Evolutionary conservation across 805 yeast genomes (phyloP), one percentile per base, ranked within the genome.

Genomic region (Metschnikowia proteae): DNA sequence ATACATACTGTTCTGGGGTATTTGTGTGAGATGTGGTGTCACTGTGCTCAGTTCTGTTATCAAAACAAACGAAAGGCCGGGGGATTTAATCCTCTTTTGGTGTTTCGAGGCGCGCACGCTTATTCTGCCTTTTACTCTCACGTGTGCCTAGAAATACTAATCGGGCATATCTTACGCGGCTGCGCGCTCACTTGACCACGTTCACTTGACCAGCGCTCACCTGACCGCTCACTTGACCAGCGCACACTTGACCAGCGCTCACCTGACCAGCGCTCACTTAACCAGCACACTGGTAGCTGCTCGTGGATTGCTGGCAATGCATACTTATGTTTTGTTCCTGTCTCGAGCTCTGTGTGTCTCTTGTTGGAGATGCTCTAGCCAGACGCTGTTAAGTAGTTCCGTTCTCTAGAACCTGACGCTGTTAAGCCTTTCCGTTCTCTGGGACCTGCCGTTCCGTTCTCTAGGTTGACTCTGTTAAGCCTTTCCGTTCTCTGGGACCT

Each of bases 21-120:
- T 31, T n/a, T 38, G 43, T 28, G 27, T 35, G 34, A 46, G 34
- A 26, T 29, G 42, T 10, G 37, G 25, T 39, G 45, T 38, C 30
- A 23, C 23, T 39, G 48, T 38, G 36, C 29, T 30, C 27, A 27
- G 31, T 47, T 38, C 48, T 46, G 48, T 46, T 47, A 38, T 53
- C 50, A 54, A 54, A 52, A 52, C 54, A 52, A 47, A 50, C 51
- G 54, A 48, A 43, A 51, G 36, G 53, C 46, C 29, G 47, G 54
- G 54, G 58, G 51, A 48, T 54, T 54, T 52, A 54, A 56, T 51
- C 52, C 59, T 54, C 52, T 56, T 56, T 56, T 46, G 59, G 58
- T 50, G 54, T 40, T 27, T 37, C 38, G 59, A 49, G 47, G 22
- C 43, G 58, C 52, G 54, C 59, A 56, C 59, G 59, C 43, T 33